Base-by-base conservation (phyloP, 768 basidiomycete species). In the Leccinum fibrillosum region DNA sequence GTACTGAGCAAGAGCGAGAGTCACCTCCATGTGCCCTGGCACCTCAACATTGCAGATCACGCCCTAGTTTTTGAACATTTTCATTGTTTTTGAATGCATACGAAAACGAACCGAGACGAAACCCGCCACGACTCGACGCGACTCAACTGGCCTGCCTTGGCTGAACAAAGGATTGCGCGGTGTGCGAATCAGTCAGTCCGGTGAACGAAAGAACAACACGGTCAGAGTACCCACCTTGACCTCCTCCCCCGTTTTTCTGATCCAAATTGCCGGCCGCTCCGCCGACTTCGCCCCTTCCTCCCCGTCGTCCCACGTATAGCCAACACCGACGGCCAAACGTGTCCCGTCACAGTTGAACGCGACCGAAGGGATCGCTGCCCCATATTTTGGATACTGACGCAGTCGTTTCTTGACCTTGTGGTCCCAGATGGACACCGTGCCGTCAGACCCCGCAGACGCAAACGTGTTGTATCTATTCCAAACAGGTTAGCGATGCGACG, bases 391-490 rank as follows among this genome's bases (percentile, higher is more conserved):
- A 62, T 91, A 95, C 65, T 96, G 94, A 25, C 94, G 86, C 54
- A 98, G 77, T 2, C 97, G 86, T 70, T 98, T 98, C 78, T 98
- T 97, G 55, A 95, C 89, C 63, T 89, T 88, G 74, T 95, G 94
- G 69, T 98, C 97, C 97, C 97, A 99, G 58, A 98, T 87, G 0
- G 93, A 94, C 45, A 98, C 92, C 1, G 90, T 90, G 1, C 88
- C 88, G 71, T 99, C 97, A 0, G 94, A 96, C 37, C 97, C 97
- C 2, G 89, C 95, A 0, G 95, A 95, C 0, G 93, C 93, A 65
- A 99, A 97, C 0, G 96, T 98, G 72, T 93, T 95, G 76, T 87
- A 88, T 5, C 91, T 93, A 39, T 37, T 8, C 12, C 54, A 5
- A 2, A 3, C 5, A 1, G 8, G 11, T 42, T 42, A 42, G n/a